Evolutionary conservation across 768 basidiomycete species (phyloP).

Genomic region (Pleurotus giganteus): DNA sequence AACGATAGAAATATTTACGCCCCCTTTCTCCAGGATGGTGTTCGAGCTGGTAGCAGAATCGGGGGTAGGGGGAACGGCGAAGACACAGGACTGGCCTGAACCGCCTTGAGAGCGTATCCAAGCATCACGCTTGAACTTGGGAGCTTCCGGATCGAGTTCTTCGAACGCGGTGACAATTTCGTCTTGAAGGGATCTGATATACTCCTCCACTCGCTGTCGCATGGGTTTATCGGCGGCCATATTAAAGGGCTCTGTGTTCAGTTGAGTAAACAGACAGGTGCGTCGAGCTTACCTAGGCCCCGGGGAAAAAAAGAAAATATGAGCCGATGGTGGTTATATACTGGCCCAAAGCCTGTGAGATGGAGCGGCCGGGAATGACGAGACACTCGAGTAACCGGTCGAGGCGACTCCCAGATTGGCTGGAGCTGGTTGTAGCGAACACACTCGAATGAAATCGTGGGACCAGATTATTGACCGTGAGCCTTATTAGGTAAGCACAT

Average conservation of each 20-base stretch:
- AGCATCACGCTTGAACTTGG: constrained; percentile 76
- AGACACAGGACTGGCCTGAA: constrained; percentile 80
- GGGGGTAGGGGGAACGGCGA: constrained; percentile 46
- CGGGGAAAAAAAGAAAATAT: too few species aligned
- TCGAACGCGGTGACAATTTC: constrained; percentile 79
- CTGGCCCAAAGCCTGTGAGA: background rate
- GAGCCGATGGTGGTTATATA: too few species aligned
- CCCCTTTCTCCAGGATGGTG: constrained; percentile 88
- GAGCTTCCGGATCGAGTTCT: constrained; percentile 67
- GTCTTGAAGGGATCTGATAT: constrained; percentile 74
- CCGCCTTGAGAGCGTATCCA: constrained; percentile 77
- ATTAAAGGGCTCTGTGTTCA: too few species aligned
- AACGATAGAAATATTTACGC: constrained; percentile 92
- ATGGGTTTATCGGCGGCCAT: constrained; percentile 39
- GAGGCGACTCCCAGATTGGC: background rate
- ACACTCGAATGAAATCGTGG: too few species aligned
- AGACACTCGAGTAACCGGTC: background rate
- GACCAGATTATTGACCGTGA: too few species aligned
- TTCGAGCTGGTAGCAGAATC: constrained; percentile 27
- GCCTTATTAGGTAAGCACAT: too few species aligned
- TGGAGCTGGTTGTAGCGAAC: too few species aligned
- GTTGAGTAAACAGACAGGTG: too few species aligned
- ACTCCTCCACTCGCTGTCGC: constrained; percentile 76
- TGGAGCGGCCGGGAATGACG: constrained; percentile 4
- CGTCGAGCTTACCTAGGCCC: background rate